Evolutionary conservation across 805 yeast species (phyloP).

Genomic region (Candida sonorensis): DNA sequence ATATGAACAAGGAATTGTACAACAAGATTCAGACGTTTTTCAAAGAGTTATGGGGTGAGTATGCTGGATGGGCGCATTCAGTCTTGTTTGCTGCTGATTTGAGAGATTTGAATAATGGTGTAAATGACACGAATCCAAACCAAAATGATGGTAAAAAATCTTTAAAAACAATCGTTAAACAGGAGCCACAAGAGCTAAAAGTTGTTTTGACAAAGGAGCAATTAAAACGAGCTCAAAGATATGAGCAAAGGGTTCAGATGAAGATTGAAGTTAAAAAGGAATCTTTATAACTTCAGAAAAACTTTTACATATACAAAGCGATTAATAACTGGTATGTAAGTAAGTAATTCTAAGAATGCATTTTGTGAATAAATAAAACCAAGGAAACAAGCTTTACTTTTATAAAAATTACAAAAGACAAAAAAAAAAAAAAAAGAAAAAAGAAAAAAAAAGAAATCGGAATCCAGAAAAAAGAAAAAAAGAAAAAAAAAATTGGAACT

Average conservation of each 20-base stretch:
- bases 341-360: too few species aligned
- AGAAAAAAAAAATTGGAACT: too few species aligned
- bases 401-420: too few species aligned
- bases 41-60: constrained; percentile 70
- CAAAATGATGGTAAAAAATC: background rate
- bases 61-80: constrained; percentile 99
- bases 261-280: background rate
- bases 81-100: constrained; percentile 84
- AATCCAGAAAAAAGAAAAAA: too few species aligned
- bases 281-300: background rate
- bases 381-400: too few species aligned
- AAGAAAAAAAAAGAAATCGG: too few species aligned
- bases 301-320: too few species aligned
- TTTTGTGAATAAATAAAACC: too few species aligned
- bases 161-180: background rate
- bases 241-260: constrained; percentile 1
- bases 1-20: constrained; percentile 46
- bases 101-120: constrained; percentile 62
- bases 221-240: background rate
- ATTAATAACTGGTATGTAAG: too few species aligned
- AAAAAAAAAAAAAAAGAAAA: too few species aligned
- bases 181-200: too few species aligned
- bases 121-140: constrained; percentile 28
- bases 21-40: constrained; percentile 54
- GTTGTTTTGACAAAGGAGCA: background rate